Evolutionary conservation across 148 eudicot species (phyloP).

Genomic region (Cornus suecica): DNA sequence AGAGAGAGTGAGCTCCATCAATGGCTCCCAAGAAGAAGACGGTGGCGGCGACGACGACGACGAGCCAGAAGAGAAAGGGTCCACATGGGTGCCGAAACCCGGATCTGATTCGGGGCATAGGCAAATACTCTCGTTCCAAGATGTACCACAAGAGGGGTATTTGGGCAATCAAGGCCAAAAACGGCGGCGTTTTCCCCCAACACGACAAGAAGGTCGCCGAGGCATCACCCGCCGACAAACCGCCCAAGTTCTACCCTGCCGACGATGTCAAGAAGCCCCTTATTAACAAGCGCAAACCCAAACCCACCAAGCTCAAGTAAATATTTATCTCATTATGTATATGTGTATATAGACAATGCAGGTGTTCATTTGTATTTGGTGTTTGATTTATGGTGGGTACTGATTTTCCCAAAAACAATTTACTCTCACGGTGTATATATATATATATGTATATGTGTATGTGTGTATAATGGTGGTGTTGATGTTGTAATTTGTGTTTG

Average conservation of each 20-base stretch:
- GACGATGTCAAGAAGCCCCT: constrained; percentile 83
- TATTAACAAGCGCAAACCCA: constrained; percentile 61
- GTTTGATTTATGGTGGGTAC: background rate
- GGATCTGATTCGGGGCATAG: constrained; percentile 65
- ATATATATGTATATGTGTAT: no score
- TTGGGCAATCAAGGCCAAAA: constrained; percentile 90
- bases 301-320: constrained; percentile 89
- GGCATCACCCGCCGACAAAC: constrained; percentile 25
- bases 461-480: background rate
- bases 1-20: constrained; percentile 6
- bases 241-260: constrained; percentile 77
- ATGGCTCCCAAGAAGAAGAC: constrained; percentile 41
- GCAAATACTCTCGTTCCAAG: constrained; percentile 55
- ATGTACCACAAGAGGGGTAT: constrained; percentile 91
- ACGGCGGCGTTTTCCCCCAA: constrained; percentile 76
- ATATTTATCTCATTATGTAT: background rate
- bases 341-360: background rate
- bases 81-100: constrained; percentile 50
- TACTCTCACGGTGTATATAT: no score
- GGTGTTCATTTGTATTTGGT: background rate
- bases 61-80: constrained; percentile 32
- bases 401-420: no score
- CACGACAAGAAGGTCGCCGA: constrained; percentile 44
- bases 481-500: background rate
- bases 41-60: constrained; percentile 45